Evolutionary conservation across 768 basidiomycete species (phyloP).

Genomic region (Lyophyllum shimeji): DNA sequence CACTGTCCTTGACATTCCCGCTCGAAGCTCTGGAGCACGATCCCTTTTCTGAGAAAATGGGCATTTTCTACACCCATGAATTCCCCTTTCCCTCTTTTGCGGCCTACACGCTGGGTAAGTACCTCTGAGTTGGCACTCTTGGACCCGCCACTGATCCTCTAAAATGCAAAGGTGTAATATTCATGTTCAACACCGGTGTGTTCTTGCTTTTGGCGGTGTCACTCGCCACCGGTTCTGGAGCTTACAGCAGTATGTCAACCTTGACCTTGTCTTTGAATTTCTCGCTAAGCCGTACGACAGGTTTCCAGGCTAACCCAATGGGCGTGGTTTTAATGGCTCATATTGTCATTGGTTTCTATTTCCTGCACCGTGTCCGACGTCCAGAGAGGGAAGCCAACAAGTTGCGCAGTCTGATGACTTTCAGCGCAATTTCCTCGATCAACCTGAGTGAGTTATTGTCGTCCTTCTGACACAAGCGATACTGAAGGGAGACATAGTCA

Average conservation of each 20-base stretch:
- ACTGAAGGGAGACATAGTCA: constrained; percentile 10
- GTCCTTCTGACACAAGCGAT: background rate
- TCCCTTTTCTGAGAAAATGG: background rate
- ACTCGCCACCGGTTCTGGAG: constrained; percentile 10
- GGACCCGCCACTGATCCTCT: background rate
- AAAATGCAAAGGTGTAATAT: constrained; percentile 5
- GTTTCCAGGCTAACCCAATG: constrained; percentile 14
- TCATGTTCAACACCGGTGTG: constrained; percentile 5
- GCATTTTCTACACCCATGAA: constrained; percentile 7
- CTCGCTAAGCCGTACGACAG: background rate
- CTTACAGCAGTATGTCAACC: constrained; percentile 10
- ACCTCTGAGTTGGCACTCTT: too few species aligned
- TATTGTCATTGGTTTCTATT: constrained; percentile 14
- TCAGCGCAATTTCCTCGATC: constrained; percentile 6
- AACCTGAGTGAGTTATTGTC: constrained; percentile 13
- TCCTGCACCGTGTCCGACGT: constrained; percentile 16
- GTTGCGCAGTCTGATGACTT: constrained; percentile 13
- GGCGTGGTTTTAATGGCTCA: constrained; percentile 16
- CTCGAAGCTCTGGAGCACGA: background rate
- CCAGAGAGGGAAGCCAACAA: constrained; percentile 10
- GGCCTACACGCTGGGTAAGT: constrained; percentile 11
- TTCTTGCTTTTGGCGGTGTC: constrained; percentile 12
- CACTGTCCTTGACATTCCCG: background rate
- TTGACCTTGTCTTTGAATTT: background rate
- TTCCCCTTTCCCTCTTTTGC: constrained; percentile 14